Conservation (phyloP, 768 basidiomycete species). For the Cubamyces sp. region DNA sequence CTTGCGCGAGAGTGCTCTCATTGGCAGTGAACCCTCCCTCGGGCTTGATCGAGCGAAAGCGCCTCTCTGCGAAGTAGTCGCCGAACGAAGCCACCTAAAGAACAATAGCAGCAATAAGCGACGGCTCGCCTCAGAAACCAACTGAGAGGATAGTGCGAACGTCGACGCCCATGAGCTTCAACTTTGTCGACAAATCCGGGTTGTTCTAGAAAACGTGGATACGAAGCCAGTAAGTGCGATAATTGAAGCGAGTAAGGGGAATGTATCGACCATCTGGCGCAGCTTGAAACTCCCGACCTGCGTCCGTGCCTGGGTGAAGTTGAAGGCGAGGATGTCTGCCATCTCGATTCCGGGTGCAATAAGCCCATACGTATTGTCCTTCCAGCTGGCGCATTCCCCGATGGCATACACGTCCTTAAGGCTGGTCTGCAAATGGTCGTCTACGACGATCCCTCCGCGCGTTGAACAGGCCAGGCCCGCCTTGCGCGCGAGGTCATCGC, state of each 20-base stretch:
- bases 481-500: constrained; percentile 64
- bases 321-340: constrained; percentile 77
- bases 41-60: background rate
- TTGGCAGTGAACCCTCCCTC: background rate
- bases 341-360: constrained; percentile 79
- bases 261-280: constrained; percentile 45
- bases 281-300: constrained; percentile 43
- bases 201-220: constrained; percentile 58
- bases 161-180: constrained; percentile 66
- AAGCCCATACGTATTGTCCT: constrained; percentile 68
- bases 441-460: constrained; percentile 61
- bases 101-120: background rate
- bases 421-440: constrained; percentile 60
- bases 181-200: constrained; percentile 72
- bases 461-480: constrained; percentile 54
- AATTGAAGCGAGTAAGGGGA: background rate
- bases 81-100: constrained; percentile 66
- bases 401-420: constrained; percentile 68
- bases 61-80: constrained; percentile 69
- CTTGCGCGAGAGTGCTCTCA: background rate
- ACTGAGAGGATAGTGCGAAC: constrained; percentile 34
- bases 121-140: background rate
- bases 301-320: constrained; percentile 61
- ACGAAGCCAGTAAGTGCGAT: constrained; percentile 28
- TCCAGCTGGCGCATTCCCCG: constrained; percentile 77